Base-by-base conservation (phyloP, 2,329 filamentous ascomycete species). In the Colletotrichum nymphaeae region DNA sequence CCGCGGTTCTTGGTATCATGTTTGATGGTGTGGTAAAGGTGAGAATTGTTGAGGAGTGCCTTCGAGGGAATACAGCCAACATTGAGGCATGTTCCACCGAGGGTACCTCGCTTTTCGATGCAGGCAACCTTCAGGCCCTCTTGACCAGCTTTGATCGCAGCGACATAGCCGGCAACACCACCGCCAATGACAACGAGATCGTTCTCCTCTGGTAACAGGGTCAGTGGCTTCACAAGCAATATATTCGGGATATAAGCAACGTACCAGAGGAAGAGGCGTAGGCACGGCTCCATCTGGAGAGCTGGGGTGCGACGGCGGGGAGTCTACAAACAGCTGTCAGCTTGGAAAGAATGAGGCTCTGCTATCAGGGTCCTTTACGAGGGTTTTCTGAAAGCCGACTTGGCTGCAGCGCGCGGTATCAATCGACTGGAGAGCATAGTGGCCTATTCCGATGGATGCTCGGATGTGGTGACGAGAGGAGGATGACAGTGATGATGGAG, bases 31-130 rank as follows among this genome's bases (percentile, higher is more conserved):
- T 98, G 96, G 89, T 98, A 98, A 74, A 98, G 91, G 85, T 98
- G 95, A 79, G 97, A 98, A 90, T 98, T 98, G 92, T 98, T 99
- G 84, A 99, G 94, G 78, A 99, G 94, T 76, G 97, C 98, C 88
- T 99, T 99, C 77, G 97, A 99, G 78, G 97, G 97, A 83, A 99
- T 99, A 88, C 97, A 99, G 87, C 97, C 97, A 81, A 99, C 97
- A 84, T 99, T 99, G 81, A 99, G 88, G 89, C 97, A 99, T 81
- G 97, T 99, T 83, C 97, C 97, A 81, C 97, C 97, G 79, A 99
- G 92, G 74, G 91, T 89, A 78, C 97, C 97, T 83, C 97, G 95
- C 91, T 99, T 99, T 88, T 99, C 97, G 87, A 99, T 97, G 87
- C 97, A 99, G 75, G 95, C 91, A 76, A 98, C 96, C 92, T 98